Conservation (phyloP, 139 green algal species). For the Tetradesmus lagerheimii region DNA sequence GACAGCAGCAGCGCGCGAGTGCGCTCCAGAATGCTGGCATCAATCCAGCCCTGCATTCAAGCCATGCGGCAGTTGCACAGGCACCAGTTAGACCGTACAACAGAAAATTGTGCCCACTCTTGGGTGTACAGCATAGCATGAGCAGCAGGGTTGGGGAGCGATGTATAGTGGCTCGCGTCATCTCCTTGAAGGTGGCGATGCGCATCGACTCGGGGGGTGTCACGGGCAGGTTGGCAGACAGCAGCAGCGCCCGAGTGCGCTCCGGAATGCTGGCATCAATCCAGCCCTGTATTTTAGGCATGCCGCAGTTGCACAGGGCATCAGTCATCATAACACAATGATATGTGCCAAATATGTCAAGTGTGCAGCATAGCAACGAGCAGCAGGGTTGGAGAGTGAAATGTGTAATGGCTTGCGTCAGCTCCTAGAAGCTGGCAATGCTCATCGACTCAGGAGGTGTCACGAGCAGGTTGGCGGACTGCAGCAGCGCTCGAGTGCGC, state of each 20-base stretch:
- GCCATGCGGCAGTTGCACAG: too few relatives aligned
- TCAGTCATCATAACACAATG: neutral
- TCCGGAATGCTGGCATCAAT: neutral
- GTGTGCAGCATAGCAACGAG: too few relatives aligned
- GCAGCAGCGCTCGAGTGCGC: neutral
- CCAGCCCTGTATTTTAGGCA: neutral
- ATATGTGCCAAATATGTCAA: too few relatives aligned
- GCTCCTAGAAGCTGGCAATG: conserved; percentile 80
- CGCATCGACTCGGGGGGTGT: conserved; percentile 67
- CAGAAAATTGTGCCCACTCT: too few relatives aligned
- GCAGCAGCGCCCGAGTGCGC: neutral
- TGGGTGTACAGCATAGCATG: too few relatives aligned
- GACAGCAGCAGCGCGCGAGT: neutral
- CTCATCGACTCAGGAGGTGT: conserved; percentile 66
- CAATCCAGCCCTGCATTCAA: neutral
- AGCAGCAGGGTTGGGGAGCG: too few relatives aligned
- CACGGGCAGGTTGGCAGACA: conserved; percentile 75
- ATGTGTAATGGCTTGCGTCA: too few relatives aligned
- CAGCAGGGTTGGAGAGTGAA: too few relatives aligned
- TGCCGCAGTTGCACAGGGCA: neutral
- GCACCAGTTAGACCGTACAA: too few relatives aligned
- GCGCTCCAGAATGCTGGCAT: neutral
- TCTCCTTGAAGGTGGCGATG: conserved; percentile 80
- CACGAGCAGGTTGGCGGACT: conserved; percentile 77
- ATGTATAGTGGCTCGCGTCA: too few relatives aligned